Percentiles rank a stretch among this genome's conserved stretches.
phyloP scores from a whole-genome alignment of 1,284 basidiomycete species.

The Cerrena zonata region DNA sequence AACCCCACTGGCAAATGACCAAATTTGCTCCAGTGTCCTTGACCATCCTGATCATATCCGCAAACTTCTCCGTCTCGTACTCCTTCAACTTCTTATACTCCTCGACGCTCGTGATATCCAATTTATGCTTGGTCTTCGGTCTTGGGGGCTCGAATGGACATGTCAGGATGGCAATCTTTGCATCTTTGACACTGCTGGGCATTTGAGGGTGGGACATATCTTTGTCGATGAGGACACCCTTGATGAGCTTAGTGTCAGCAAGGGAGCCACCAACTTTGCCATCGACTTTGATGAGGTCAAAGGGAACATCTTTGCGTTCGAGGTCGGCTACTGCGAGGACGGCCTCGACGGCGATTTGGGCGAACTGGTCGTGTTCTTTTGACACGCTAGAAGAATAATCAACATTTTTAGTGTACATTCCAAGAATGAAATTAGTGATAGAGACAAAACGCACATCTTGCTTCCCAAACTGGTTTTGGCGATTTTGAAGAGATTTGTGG shows the following conservation, averaged over 20 bases:
- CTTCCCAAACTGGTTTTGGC: slow-evolving; percentile 94
- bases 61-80: slow-evolving; percentile 95
- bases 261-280: slow-evolving; percentile 97
- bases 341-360: slow-evolving; percentile 95
- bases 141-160: slow-evolving; percentile 98
- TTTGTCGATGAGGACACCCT: slow-evolving; percentile 96
- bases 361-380: slow-evolving; percentile 91
- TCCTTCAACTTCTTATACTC: slow-evolving; percentile 93
- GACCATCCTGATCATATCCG: slow-evolving; percentile 94
- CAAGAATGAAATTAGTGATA: slow-evolving; percentile 9
- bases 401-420: background rate
- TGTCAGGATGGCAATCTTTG: slow-evolving; percentile 92
- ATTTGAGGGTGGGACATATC: slow-evolving; percentile 99
- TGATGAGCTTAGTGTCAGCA: slow-evolving; percentile 88
- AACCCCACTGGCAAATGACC: slow-evolving; percentile 99
- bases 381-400: slow-evolving; percentile 67
- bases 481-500: slow-evolving; percentile 85
- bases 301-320: slow-evolving; percentile 90
- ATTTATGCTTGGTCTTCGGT: slow-evolving; percentile 98
- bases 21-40: slow-evolving; percentile 98
- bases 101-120: slow-evolving; percentile 96
- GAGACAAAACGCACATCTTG: slow-evolving; percentile 75
- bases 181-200: slow-evolving; percentile 84
- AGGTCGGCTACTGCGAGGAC: slow-evolving; percentile 94
- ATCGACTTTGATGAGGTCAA: slow-evolving; percentile 98